Percentiles rank a stretch among this genome's conserved stretches.
Conservation (phyloP, 2,329 filamentous ascomycete species). For the Neophaeococcomyces aloes region DNA sequence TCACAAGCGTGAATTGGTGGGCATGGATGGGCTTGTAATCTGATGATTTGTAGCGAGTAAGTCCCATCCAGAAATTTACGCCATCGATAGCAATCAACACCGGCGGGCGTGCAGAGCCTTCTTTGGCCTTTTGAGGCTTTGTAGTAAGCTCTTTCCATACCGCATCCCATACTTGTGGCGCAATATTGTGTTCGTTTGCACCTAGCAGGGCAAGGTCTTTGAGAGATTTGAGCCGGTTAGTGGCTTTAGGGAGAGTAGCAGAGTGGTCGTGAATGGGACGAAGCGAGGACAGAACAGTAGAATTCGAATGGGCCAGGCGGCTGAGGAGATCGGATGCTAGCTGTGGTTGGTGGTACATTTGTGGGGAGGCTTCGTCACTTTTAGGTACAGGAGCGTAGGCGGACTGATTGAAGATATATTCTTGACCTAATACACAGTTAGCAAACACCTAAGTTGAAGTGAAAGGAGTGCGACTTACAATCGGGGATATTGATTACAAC, state of each 20-base stretch:
- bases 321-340: conserved; percentile 67
- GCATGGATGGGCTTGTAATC: conserved; percentile 68
- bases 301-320: conserved; percentile 63
- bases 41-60: conserved; percentile 63
- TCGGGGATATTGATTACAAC: conserved; percentile 83
- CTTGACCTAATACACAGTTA: conserved; percentile 49
- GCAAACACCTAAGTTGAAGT: background rate
- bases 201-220: conserved; percentile 57
- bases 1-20: conserved; percentile 68
- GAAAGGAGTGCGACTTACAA: conserved; percentile 46
- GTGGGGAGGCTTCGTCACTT: conserved; percentile 10
- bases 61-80: conserved; percentile 68
- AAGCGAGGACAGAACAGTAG: conserved; percentile 47
- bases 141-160: conserved; percentile 68
- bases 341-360: conserved; percentile 66
- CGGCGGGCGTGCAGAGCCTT: conserved; percentile 41
- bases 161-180: conserved; percentile 70
- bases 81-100: conserved; percentile 71
- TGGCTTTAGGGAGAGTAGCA: conserved; percentile 31
- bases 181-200: conserved; percentile 62
- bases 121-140: conserved; percentile 31
- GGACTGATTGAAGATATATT: conserved; percentile 68
- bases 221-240: conserved; percentile 51
- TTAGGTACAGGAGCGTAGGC: conserved; percentile 61
- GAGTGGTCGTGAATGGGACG: conserved; percentile 44